Evolutionary conservation across 805 yeast genomes (phyloP).

Genomic region (Spencermartinsiella europaea): DNA sequence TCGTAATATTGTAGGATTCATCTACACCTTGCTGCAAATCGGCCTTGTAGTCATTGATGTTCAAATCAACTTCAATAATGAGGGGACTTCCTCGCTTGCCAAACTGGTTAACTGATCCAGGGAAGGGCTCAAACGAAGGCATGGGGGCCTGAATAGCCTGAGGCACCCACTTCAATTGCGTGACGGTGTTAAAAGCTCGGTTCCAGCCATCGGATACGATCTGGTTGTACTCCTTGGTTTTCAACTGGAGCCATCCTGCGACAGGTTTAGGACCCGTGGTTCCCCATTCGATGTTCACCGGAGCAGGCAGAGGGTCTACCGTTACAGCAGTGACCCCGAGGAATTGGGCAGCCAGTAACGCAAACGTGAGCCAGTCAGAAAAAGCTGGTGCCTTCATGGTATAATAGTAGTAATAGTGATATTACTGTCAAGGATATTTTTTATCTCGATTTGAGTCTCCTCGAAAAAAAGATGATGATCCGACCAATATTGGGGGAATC

Average conservation of each 20-base stretch:
- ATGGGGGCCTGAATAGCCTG: conserved; percentile 27
- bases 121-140: conserved; percentile 25
- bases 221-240: conserved; percentile 11
- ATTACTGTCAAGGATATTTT: no score
- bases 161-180: conserved; percentile 34
- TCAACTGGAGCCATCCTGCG: conserved; percentile 6
- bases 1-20: conserved; percentile 33
- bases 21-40: conserved; percentile 37
- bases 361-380: neutral
- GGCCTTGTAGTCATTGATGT: conserved; percentile 25
- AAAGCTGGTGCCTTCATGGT: neutral
- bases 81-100: neutral
- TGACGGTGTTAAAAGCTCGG: conserved; percentile 23
- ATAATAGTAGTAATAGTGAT: no score
- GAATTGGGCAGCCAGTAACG: neutral
- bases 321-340: conserved; percentile 6
- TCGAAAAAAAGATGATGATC: no score
- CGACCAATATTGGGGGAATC: no score
- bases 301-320: conserved; percentile 23
- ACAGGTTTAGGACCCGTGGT: conserved; percentile 12
- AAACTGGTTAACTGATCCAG: conserved; percentile 8
- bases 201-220: conserved; percentile 28
- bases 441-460: no score
- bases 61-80: conserved; percentile 13
- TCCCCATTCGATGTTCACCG: conserved; percentile 17